Base-by-base conservation (phyloP, 257 asterid genomes). In the Nicotiana sylvestris region DNA sequence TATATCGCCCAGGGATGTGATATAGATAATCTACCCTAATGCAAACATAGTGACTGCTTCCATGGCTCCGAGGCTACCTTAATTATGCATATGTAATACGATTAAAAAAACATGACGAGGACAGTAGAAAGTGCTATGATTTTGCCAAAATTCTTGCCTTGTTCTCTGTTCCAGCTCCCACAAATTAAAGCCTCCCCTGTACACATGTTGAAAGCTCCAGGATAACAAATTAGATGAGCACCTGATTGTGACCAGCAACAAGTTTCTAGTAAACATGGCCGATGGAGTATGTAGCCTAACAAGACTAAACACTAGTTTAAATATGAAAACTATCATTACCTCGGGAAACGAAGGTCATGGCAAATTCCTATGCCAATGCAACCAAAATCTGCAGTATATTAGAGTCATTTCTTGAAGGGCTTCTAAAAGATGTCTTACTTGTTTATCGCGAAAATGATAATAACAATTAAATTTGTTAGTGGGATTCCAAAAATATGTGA, bases 141-240 rank as follows among this genome's bases (percentile, higher is more conserved):
- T 39, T 1, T 39, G 46, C 46, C 9, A 39, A 39, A 39, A 39
- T 0, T 39, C 46, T 86, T 85, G 86, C 90, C 89, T 87, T 46
- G 87, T 85, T 86, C 88, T 85, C 83, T 89, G 90, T 81, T 86
- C 86, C 74, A 86, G 72, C 37, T 89, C 88, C 92, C 91, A 87
- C 11, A 21, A 21, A 21, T 21, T 21, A 87, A 57, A 6, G 82
- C 66, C 18, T 82, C 85, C 51, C 92, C 90, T 0, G 87, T 87
- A 66, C 87, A 86, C 53, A 83, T 66, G 85, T 86, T 85, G 84
- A 87, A 87, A 49, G 92, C 88, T 35, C 89, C 87, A 29, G 89
- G 90, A 74, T 87, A 89, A 81, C 90, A 86, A 53, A 89, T 81
- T 57, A 89, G 55, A 57, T 79, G 88, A 83, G 87, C 90, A 60